Conservation (phyloP, 2,329 filamentous ascomycete species). For the Eutypa lata region DNA sequence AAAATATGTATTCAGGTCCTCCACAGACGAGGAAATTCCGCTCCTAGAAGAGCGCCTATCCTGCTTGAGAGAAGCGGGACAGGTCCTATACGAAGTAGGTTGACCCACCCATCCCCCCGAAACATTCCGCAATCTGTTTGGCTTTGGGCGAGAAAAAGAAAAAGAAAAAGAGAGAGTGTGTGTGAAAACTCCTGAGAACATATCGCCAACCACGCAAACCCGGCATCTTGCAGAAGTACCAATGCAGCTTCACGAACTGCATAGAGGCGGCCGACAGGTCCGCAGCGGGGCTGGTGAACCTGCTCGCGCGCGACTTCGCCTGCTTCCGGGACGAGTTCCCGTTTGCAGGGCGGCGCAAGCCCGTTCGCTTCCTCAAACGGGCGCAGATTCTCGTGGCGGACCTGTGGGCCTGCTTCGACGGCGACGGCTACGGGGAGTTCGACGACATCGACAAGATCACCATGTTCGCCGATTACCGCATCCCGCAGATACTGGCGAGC, state of each 20-base stretch:
- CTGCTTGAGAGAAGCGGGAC: constrained; percentile 80
- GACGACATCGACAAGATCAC: constrained; percentile 91
- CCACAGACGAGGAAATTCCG: constrained; percentile 83
- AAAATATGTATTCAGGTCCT: constrained; percentile 78
- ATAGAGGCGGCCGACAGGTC: constrained; percentile 73
- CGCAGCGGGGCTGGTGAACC: constrained; percentile 80
- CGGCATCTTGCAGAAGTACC: constrained; percentile 58
- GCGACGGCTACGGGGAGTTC: constrained; percentile 75
- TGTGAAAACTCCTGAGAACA: constrained; percentile 12
- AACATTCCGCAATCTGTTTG: neutral
- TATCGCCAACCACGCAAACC: constrained; percentile 18
- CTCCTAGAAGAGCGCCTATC: constrained; percentile 72
- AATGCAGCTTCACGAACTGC: constrained; percentile 70
- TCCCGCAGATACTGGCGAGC: constrained; percentile 87
- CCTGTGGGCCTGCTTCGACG: constrained; percentile 92
- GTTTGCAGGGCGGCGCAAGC: constrained; percentile 67
- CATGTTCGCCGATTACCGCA: constrained; percentile 97
- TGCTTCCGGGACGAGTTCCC: constrained; percentile 81
- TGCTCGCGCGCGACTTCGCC: constrained; percentile 75
- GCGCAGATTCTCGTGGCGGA: constrained; percentile 96
- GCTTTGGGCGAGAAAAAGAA: neutral
- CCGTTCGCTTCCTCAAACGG: constrained; percentile 83
- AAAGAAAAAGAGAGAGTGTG: neutral
- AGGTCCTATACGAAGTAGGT: constrained; percentile 71
- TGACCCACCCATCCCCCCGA: constrained; percentile 10